Percentiles rank a stretch among this genome's conserved stretches.
Conservation (phyloP, 148 eudicot species). For the Rhododendron kiyosumense region DNA sequence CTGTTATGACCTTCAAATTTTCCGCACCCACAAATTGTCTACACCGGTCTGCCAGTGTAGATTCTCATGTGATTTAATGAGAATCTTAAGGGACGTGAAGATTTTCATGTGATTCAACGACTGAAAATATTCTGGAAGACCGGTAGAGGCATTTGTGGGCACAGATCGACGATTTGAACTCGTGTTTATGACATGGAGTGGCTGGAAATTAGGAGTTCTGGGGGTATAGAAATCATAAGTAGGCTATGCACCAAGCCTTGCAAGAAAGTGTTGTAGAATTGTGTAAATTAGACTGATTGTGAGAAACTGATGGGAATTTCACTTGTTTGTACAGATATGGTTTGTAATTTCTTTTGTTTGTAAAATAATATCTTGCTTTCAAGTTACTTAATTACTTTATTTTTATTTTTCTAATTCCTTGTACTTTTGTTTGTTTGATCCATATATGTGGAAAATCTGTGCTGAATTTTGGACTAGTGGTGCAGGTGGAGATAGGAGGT, state of each 20-base stretch:
- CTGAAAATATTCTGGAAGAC: not conserved
- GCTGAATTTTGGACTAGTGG: not conserved
- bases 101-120: not conserved
- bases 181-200: not conserved
- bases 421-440: not conserved
- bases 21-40: not conserved
- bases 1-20: not conserved
- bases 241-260: not conserved
- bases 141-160: not conserved
- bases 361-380: too few species aligned
- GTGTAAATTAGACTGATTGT: not conserved
- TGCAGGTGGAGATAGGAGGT: not conserved
- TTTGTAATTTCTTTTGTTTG: not conserved
- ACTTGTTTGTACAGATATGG: not conserved
- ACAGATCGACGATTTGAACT: not conserved
- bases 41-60: not conserved
- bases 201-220: not conserved
- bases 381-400: not conserved
- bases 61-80: not conserved
- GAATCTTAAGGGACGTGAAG: not conserved
- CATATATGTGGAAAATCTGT: not conserved
- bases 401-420: not conserved
- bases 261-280: not conserved
- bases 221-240: not conserved
- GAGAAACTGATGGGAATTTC: slow-evolving; percentile 5